Percentiles rank a stretch among this genome's conserved stretches.
Evolutionary conservation across 495 filamentous ascomycete genomes (phyloP).

Genomic region (Aspergillus steynii): DNA sequence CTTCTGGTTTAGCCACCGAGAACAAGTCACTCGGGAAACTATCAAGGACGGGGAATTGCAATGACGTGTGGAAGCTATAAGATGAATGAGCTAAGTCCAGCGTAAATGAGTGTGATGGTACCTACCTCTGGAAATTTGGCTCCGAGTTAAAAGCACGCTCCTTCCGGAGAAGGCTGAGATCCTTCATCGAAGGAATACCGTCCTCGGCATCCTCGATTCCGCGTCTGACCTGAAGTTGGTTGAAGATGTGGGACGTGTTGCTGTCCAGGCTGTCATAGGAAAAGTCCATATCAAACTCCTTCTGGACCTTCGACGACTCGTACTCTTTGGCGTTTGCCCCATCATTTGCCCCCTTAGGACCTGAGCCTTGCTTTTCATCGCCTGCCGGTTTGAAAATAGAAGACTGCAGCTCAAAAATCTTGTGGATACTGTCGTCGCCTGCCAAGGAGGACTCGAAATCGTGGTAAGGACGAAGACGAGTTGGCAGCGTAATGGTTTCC

Average conservation of each 20-base stretch:
- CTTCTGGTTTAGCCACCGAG: conserved; percentile 32
- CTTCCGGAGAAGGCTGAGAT: conserved; percentile 35
- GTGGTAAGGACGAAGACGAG: conserved; percentile 61
- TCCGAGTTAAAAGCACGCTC: conserved; percentile 38
- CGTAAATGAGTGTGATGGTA: conserved; percentile 9
- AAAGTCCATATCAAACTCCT: conserved; percentile 59
- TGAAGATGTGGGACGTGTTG: conserved; percentile 59
- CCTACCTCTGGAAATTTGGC: conserved; percentile 63
- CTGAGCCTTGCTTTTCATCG: conserved; percentile 16
- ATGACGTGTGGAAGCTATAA: conserved; percentile 54
- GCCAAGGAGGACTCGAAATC: conserved; percentile 72
- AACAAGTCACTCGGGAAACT: conserved; percentile 76
- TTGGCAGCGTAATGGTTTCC: conserved; percentile 78
- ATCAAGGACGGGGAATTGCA: conserved; percentile 76
- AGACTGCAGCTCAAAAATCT: conserved; percentile 71
- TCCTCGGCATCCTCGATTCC: conserved; percentile 42
- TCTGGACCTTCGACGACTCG: conserved; percentile 23
- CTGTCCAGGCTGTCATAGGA: conserved; percentile 44
- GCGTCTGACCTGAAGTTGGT: conserved; percentile 52
- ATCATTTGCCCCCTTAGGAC: conserved; percentile 12
- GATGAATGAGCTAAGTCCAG: conserved; percentile 6
- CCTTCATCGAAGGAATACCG: conserved; percentile 25
- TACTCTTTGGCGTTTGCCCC: conserved; percentile 10
- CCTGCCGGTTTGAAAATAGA: conserved; percentile 38
- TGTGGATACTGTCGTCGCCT: conserved; percentile 71